Conservation (phyloP, 2,329 filamentous ascomycete species). For the Neurospora sp. region DNA sequence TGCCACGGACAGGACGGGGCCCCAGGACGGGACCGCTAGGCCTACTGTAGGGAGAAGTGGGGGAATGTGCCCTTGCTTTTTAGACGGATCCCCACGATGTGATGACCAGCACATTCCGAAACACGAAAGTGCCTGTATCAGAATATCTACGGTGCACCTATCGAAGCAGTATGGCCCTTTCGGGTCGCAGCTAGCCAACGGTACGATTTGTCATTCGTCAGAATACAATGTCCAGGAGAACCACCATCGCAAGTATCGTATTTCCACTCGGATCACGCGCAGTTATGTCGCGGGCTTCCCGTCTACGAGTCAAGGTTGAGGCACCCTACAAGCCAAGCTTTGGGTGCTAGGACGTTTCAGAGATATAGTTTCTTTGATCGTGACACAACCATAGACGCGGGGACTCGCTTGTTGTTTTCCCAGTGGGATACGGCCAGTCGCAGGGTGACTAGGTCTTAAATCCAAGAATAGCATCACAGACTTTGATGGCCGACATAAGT, state of each 20-base stretch:
- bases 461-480: background rate
- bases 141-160: slow-evolving; percentile 1
- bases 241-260: background rate
- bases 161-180: background rate
- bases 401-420: background rate
- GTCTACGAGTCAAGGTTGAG: background rate
- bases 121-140: slow-evolving; percentile 18
- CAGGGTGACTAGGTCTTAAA: background rate
- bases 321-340: background rate
- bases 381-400: background rate
- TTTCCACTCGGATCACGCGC: background rate
- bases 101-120: slow-evolving; percentile 23
- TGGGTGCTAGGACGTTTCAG: background rate
- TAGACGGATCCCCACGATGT: slow-evolving; percentile 18
- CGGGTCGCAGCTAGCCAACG: background rate
- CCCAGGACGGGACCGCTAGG: background rate
- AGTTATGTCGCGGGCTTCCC: background rate
- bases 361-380: background rate
- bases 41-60: slow-evolving; percentile 8
- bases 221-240: background rate
- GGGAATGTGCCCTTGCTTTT: slow-evolving; percentile 8
- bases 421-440: background rate
- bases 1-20: background rate
- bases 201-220: background rate
- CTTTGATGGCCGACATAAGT: background rate